Base-by-base conservation (phyloP, 1,139 yeast genomes). In the Lodderomyces orthopsilosis region DNA sequence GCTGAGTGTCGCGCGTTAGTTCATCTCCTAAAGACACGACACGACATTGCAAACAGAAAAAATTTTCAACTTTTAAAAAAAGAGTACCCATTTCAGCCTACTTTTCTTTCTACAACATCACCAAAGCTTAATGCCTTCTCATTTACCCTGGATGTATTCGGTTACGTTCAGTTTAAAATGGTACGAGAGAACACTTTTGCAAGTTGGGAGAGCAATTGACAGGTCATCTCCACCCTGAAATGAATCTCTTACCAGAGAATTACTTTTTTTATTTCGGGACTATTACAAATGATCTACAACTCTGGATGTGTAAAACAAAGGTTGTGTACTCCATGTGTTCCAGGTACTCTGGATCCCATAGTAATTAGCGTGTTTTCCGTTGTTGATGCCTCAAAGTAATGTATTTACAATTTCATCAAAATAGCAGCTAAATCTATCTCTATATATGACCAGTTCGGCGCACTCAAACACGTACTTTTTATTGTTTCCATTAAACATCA, bases 141-240 rank as follows among this genome's bases (percentile, higher is more conserved):
- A 62, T 68, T 56, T 60, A 62, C 74, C 76, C 78, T 73, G 77
- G 63, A 62, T 56, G 68, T 70, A 73, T 73, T 73, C 78, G 75
- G 55, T 73, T 73, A 70, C 68, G 63, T 66, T 63, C 76, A 72
- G 77, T 70, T 54, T 70, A 72, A 73, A 70, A 53, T 72, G 77
- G 76, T 66, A 44, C 48, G 65, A 52, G 76, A 63, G 75, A 70
- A 70, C 66, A 70, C 75, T 70, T 66, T 68, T 72, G 75, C 68
- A 40, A 27, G 56, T 63, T 66, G 77, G 74, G 59, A 70, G 47
- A 70, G 45, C 51, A 61, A 61, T 37, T 27, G 41, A 48, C 42
- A 43, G 77, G 58, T 73, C 77, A 63, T 62, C 74, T 73, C 78
- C 78, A 73, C 78, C 78, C 78, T 70, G 66, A 57, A 55, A 53